phyloP scores from a whole-genome alignment of 2,329 filamentous ascomycete species.

The Cercospora beticola region DNA sequence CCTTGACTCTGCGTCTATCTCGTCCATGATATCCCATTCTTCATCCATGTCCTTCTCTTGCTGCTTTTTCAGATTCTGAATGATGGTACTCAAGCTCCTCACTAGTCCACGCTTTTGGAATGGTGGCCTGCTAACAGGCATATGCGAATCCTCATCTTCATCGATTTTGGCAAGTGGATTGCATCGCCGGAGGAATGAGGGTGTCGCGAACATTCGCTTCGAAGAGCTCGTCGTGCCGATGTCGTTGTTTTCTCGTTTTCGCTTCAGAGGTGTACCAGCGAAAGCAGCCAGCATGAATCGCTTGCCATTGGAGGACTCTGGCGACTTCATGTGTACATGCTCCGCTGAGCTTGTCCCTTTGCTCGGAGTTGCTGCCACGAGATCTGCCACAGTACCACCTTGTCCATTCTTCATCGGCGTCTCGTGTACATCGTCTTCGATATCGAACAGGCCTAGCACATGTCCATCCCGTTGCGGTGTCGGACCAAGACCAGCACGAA shows the following conservation, averaged over 20 bases:
- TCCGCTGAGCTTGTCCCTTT: conserved; percentile 28
- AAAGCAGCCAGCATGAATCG: conserved; percentile 63
- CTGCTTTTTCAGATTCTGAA: conserved; percentile 67
- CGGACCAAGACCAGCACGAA: conserved; percentile 58
- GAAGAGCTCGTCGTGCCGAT: conserved; percentile 33
- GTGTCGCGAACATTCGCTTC: conserved; percentile 59
- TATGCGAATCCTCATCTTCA: conserved; percentile 49
- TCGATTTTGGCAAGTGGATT: conserved; percentile 55
- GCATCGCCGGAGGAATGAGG: conserved; percentile 64
- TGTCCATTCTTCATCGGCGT: conserved; percentile 24
- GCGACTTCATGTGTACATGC: conserved; percentile 42
- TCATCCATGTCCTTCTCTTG: conserved; percentile 71
- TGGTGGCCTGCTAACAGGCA: conserved; percentile 29
- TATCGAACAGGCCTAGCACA: conserved; percentile 74
- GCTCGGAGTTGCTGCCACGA: conserved; percentile 43
- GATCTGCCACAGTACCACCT: conserved; percentile 26
- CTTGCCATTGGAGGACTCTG: conserved; percentile 55
- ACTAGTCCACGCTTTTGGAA: conserved; percentile 53
- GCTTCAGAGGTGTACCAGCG: conserved; percentile 60
- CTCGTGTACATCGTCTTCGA: conserved; percentile 44
- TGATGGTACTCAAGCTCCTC: conserved; percentile 70
- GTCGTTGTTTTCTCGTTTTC: conserved; percentile 43
- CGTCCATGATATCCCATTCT: conserved; percentile 71
- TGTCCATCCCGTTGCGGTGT: conserved; percentile 78
- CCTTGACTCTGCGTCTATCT: conserved; percentile 57